These are phyloP conservation scores for Tillandsia fasciculata DNA, from an alignment of 176 grass and related monocot genomes.

Conservation along the genomic window DNA sequence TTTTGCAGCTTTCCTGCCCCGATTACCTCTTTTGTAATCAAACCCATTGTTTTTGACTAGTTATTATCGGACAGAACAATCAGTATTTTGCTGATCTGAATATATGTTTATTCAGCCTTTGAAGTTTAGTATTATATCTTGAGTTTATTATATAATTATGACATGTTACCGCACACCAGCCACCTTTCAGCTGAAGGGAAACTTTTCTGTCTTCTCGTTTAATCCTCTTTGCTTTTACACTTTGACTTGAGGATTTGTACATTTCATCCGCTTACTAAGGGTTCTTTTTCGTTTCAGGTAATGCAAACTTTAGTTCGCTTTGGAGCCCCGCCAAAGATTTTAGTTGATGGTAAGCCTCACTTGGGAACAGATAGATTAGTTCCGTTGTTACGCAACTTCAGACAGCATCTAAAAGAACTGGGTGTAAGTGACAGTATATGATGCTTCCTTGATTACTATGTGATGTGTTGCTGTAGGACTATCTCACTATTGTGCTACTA, in stretches of 20 bases:
- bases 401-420: conserved; percentile 67
- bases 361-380: conserved; percentile 92
- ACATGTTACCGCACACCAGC: background rate
- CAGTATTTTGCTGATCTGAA: background rate
- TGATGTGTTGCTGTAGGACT: background rate
- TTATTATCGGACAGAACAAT: background rate
- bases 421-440: conserved; percentile 48
- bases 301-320: conserved; percentile 87
- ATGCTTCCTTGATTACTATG: conserved; percentile 7
- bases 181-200: background rate
- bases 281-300: conserved; percentile 50
- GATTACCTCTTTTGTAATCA: background rate
- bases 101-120: background rate
- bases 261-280: background rate
- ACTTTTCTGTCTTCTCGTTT: background rate
- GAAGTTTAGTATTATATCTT: background rate
- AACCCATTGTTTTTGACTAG: background rate
- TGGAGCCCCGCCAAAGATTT: conserved; percentile 76
- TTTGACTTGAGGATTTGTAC: background rate
- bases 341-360: conserved; percentile 92
- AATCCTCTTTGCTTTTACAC: background rate
- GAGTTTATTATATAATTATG: too few species aligned
- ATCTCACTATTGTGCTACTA: background rate
- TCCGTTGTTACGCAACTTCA: conserved; percentile 69
- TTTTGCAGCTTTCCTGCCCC: background rate